Base-by-base conservation (phyloP, 2,329 filamentous ascomycete species). In the Claviceps sp. region DNA sequence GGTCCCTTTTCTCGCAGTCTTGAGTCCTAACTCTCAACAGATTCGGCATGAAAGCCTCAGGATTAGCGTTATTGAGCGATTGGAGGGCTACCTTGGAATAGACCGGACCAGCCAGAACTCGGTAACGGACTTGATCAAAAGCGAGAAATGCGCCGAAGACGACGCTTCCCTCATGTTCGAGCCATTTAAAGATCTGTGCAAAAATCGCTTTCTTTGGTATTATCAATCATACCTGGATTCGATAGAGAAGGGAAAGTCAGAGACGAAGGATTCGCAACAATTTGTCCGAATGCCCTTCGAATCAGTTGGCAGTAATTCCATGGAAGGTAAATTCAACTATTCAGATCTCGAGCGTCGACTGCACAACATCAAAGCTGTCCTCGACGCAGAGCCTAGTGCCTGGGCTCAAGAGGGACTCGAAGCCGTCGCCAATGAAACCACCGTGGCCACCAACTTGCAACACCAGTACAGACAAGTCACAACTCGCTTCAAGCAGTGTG, bases 191-290 rank as follows among this genome's bases (percentile, higher is more conserved):
- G 91, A 97, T 61, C 73, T 95, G 5, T 87, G 85, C 74, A 97
- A 97, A 68, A 82, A 86, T 39, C 82, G 90, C 1, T 96, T 97
- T 63, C 72, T 97, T 14, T 97, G 93, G 93, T 97, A 97, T 68
- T 95, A 87, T 65, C 86, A 94, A 58, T 86, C 86, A 3, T 97
- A 97, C 62, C 71, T 93, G 22, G 71, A 77, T 3, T 77, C 84
- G 1, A 82, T 95, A 49, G 74, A 81, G 39, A 76, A 81, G 54
- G 85, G 83, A 29, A 77, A 74, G 59, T 66, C 71, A 26, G 80
- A 86, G 58, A 78, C 83, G 51, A 76, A 77, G 54, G 80, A 84
- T 54, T 78, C 79, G 2, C 70, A 79, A 39, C 55, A 64, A 0
- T 97, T 98, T 61, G 67, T 71, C n/a, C 77, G 77, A 49, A 95